These are phyloP conservation scores for Apiospora koreana DNA, from an alignment of 2,329 filamentous ascomycete genomes.

Conservation along the genomic window DNA sequence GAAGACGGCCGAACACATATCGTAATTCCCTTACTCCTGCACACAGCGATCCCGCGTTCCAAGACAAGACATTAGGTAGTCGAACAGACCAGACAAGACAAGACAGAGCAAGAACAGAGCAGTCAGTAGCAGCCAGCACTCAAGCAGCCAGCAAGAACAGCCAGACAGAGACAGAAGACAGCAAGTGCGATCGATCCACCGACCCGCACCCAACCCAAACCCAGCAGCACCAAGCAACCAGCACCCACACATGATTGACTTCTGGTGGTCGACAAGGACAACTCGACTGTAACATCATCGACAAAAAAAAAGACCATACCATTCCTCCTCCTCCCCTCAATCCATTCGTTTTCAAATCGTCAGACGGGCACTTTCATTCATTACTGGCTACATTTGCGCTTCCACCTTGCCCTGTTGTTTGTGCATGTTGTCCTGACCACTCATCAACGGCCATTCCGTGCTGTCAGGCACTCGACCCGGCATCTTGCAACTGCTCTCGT, in stretches of 20 bases:
- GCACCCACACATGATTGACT: not conserved
- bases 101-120: not conserved
- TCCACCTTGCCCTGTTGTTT: not conserved
- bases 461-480: slow-evolving; percentile 17
- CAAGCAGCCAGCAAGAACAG: not conserved
- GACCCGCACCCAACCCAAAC: not conserved
- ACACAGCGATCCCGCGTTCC: not conserved
- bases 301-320: slow-evolving; percentile 3
- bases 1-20: not conserved
- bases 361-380: slow-evolving; percentile 12
- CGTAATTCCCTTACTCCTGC: not conserved
- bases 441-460: slow-evolving; percentile 13
- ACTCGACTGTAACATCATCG: not conserved
- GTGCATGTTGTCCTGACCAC: slow-evolving; percentile 8
- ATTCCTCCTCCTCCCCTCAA: not conserved
- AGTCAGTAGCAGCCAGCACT: not conserved
- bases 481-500: not conserved
- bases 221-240: no score
- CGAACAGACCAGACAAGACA: not conserved
- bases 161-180: not conserved
- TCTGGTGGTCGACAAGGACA: slow-evolving; percentile 3
- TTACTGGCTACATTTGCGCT: not conserved
- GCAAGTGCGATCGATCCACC: not conserved
- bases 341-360: slow-evolving; percentile 4
- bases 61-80: not conserved